Conservation (phyloP, 768 basidiomycete genomes). For the Auriscalpium microsporum region DNA sequence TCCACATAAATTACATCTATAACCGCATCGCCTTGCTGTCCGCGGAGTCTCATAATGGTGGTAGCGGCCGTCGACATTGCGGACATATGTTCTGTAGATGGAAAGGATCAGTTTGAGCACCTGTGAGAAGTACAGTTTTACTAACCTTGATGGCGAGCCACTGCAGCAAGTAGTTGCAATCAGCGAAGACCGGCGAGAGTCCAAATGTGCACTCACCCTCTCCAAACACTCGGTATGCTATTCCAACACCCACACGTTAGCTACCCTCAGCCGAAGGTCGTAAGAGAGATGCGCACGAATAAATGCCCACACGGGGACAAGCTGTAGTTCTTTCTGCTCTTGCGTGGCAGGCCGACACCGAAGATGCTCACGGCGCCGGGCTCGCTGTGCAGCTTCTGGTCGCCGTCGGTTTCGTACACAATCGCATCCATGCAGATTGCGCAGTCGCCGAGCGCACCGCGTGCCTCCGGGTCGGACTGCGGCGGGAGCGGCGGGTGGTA, state of each 20-base stretch:
- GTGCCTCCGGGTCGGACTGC: conserved; percentile 59
- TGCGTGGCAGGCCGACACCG: neutral
- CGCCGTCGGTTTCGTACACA: conserved; percentile 19
- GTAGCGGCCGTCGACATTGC: conserved; percentile 78
- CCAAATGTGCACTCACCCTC: conserved; percentile 36
- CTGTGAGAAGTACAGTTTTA: conserved; percentile 1
- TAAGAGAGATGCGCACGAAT: conserved; percentile 48
- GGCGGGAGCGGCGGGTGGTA: conserved; percentile 74
- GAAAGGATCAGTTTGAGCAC: neutral
- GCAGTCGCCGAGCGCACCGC: conserved; percentile 76
- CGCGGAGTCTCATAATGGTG: conserved; percentile 50
- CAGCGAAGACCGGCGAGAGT: neutral
- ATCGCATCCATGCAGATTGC: conserved; percentile 93
- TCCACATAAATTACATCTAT: neutral
- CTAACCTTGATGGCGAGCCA: conserved; percentile 71
- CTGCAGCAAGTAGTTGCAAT: conserved; percentile 24
- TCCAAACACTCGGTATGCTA: conserved; percentile 86
- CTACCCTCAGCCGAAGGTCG: neutral
- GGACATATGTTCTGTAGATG: conserved; percentile 73
- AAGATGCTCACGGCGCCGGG: conserved; percentile 1
- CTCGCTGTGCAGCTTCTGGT: conserved; percentile 24
- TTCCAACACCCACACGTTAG: neutral
- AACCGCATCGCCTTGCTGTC: neutral
- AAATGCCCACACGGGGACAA: conserved; percentile 85
- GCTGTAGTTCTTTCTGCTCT: conserved; percentile 61